Evolutionary conservation across 2,329 filamentous ascomycete genomes (phyloP), one percentile per base, ranked within the genome.

Genomic region (Sordariomycetes sp.): DNA sequence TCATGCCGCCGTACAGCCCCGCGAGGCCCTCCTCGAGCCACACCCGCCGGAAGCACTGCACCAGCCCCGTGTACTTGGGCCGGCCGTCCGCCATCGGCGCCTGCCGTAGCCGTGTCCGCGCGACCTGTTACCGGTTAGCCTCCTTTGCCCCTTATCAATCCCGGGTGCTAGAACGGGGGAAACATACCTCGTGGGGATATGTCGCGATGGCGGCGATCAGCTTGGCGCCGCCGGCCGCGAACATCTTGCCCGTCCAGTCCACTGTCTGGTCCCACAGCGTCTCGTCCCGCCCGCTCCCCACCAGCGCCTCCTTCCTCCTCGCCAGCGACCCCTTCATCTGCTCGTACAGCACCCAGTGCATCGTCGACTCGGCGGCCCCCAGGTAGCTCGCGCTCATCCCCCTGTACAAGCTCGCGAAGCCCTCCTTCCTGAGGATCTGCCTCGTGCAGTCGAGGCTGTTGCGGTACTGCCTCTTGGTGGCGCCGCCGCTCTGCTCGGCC

Each of bases 321-420:
- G 80, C 82, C 37, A 97, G 75, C n/a, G 78, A 77, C 25, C 81
- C 76, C 79, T 97, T 97, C 78, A 95, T 85, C 71, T 92, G 88
- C 74, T 97, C 92, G 72, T 97, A 97, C 65, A 97, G 74, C 67
- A 96, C 86, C 91, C 91, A 96, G 70, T 97, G 92, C 66, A 96
- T 72, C 5, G 92, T 94, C 63, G 87, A 92, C 76, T 97, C 93
- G 2, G 88, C 87, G 22, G 96, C 90, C 25, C 93, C 92, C 0
- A 97, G 77, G 68, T 97, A 97, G 67, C 89, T 94, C 37, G 92
- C 92, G 64, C 87, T 94, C 74, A 97, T 81, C 55, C 92, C 92
- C 67, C 91, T 89, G 74, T 97, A 97, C 60, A 97, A 76, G 2
- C 91, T 90, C 40, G 81, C 76, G 53, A 95, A 73, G 1, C 93